Base-by-base conservation (phyloP, 1,284 basidiomycete genomes). In the Cryptococcus wingfieldii region DNA sequence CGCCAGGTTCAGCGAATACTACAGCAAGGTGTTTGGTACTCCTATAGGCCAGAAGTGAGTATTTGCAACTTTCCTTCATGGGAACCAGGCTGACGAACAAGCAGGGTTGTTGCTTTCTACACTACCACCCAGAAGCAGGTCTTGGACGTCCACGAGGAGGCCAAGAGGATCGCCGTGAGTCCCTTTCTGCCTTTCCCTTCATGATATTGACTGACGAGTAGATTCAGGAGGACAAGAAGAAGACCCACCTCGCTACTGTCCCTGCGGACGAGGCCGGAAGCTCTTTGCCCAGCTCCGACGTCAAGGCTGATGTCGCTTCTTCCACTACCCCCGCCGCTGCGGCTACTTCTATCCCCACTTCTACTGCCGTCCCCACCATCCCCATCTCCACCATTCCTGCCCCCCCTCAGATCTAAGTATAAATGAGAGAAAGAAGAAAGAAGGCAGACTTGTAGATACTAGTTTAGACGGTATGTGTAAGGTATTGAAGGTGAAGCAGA, bases 51-150 rank as follows among this genome's bases (percentile, higher is more conserved):
- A 86, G 78, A 86, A 83, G 71, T 75, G 61, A 66, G 72, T 65
- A 6, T 14, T 14, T 19, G 27, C 44, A 9, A 27, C 42, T 37
- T 45, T 23, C n/a, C 43, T 47, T 18, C 12, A 49, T 38, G 53
- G 50, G 53, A 39, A 43, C 2, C 19, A 19, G 37, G 58, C 58
- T 60, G 47, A 60, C 50, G 4, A 43, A 56, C 47, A 41, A 39
- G 51, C 31, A 75, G 76, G 60, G 74, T 81, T 53, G 65, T 76
- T 55, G 65, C 70, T 43, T 79, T 79, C 67, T 86, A 84, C 75
- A 85, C 84, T 71, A 87, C 87, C 34, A 90, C 83, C 52, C 85
- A 83, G 55, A 86, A 82, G 75, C 86, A 89, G 59, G 80, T 83
- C 48, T 77, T 78, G 61, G 83, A 85, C 60, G 79, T 81, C 4